Conservation (phyloP, 2,329 filamentous ascomycete species). For the Arthroderma sp. region DNA sequence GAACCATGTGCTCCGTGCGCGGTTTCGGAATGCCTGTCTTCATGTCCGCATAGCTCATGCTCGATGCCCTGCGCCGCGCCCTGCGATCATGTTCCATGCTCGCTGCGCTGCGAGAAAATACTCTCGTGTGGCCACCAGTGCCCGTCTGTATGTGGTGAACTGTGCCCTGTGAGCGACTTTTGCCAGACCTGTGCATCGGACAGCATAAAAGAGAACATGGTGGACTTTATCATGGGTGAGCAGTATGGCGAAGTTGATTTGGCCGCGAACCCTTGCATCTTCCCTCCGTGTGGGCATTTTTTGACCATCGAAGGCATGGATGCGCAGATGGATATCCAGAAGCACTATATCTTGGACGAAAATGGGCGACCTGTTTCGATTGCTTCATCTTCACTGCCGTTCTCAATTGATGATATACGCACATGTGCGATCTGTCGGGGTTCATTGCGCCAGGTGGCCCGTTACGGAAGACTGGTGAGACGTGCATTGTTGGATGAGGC, state of each 20-base stretch:
- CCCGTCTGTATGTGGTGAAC: constrained; percentile 53
- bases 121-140: constrained; percentile 51
- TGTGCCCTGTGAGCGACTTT: constrained; percentile 39
- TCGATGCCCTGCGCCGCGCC: constrained; percentile 52
- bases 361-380: constrained; percentile 16
- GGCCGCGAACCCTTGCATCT: constrained; percentile 47
- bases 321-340: constrained; percentile 41
- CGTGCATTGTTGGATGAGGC: constrained; percentile 49
- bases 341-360: constrained; percentile 18
- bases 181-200: constrained; percentile 44
- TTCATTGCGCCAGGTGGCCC: constrained; percentile 43
- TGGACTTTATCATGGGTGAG: constrained; percentile 45
- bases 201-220: constrained; percentile 33
- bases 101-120: constrained; percentile 41
- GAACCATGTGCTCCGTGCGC: constrained; percentile 52
- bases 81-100: constrained; percentile 55
- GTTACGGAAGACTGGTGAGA: constrained; percentile 51
- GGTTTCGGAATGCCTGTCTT: constrained; percentile 40
- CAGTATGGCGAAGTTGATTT: constrained; percentile 47
- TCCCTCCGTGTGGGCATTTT: constrained; percentile 52
- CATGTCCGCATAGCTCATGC: constrained; percentile 41
- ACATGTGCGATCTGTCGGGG: constrained; percentile 49
- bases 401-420: constrained; percentile 39
- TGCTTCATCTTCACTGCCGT: constrained; percentile 28
- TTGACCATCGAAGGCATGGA: constrained; percentile 49